Base-by-base conservation (phyloP, 441 rosid species). In the Raphanus hybrid region DNA sequence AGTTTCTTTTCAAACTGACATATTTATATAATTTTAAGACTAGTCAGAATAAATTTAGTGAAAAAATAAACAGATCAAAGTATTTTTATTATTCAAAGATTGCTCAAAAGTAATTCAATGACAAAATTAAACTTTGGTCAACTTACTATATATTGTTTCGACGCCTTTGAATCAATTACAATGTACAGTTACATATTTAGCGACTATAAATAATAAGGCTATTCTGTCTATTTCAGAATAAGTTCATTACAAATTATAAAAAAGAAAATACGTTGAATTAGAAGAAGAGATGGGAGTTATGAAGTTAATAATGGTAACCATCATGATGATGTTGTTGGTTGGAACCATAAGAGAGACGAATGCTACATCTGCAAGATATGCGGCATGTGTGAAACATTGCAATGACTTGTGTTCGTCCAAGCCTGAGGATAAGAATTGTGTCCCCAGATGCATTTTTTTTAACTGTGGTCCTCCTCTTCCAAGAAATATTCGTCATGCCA, bases 311-410 rank as follows among this genome's bases (percentile, higher is more conserved):
- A n/a, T 65, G 41, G 57, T 73, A 63, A 37, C 52, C 1, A 23
- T 48, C 26, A 26, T 67, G 37, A 67, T 27, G 71, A 74, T 75
- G 48, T 34, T 74, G 34, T 41, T 74, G 60, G 48, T 67, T 14
- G 78, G 72, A 41, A 41, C 61, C 60, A 29, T 45, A 43, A 75
- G 39, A 41, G 41, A 48, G 54, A 48, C 54, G 16, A 65, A 37
- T 16, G 9, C 69, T 34, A 6, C 7, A 8, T 7, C 71, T 66
- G 34, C 14, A 5, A 1, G 7, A 3, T 10, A 9, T 74, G n/a
- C 1, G 0, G 29, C 8, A 16, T 74, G 66, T 74, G 8, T 55
- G 59, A 7, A 27, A 15, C 57, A 9, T 7, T 73, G 76, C 54
- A 2, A 12, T 4, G 2, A 10, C 0, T 15, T 7, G 45, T 72